phyloP scores from a whole-genome alignment of 2,329 filamentous ascomycete species.

The Hypoxylon sp. region DNA sequence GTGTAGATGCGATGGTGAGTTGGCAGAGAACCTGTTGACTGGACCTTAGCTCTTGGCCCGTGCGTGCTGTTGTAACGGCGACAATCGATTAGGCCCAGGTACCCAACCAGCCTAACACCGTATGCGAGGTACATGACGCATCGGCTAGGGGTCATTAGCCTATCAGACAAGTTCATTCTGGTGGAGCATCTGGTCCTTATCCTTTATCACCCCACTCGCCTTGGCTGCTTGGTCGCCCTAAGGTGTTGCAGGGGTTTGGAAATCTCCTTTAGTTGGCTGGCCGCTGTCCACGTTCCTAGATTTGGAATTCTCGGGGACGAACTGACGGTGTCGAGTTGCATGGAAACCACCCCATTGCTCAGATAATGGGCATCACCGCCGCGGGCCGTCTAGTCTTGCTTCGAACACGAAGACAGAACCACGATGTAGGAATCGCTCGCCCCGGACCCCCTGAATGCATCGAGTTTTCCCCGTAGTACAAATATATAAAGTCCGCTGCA shows the following conservation, averaged over 20 bases:
- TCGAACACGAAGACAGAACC: constrained; percentile 11
- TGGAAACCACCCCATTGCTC: constrained; percentile 26
- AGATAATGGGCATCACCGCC: constrained; percentile 26
- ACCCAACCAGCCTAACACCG: constrained; percentile 6
- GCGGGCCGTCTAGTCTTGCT: background rate
- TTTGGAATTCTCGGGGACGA: constrained; percentile 9
- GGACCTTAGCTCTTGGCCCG: constrained; percentile 25
- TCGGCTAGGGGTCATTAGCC: constrained; percentile 15
- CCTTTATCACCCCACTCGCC: constrained; percentile 15
- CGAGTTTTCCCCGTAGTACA: background rate
- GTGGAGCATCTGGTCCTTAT: too few species aligned
- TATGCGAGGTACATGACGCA: constrained; percentile 17
- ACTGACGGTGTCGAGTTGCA: constrained; percentile 14
- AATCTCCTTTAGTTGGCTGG: constrained; percentile 17
- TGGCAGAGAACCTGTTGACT: constrained; percentile 35
- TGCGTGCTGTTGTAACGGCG: constrained; percentile 29
- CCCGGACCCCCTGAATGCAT: constrained; percentile 5
- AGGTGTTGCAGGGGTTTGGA: constrained; percentile 13
- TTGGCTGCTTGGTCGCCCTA: constrained; percentile 1
- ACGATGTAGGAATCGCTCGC: constrained; percentile 6
- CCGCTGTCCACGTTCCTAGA: constrained; percentile 26
- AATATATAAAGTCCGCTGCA: constrained; percentile 16
- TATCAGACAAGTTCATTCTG: too few species aligned
- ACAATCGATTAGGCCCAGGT: constrained; percentile 32
- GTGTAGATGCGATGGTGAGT: constrained; percentile 40